Evolutionary conservation across 169 alveolate species (phyloP).

Genomic region (Eimeria acervulina): DNA sequence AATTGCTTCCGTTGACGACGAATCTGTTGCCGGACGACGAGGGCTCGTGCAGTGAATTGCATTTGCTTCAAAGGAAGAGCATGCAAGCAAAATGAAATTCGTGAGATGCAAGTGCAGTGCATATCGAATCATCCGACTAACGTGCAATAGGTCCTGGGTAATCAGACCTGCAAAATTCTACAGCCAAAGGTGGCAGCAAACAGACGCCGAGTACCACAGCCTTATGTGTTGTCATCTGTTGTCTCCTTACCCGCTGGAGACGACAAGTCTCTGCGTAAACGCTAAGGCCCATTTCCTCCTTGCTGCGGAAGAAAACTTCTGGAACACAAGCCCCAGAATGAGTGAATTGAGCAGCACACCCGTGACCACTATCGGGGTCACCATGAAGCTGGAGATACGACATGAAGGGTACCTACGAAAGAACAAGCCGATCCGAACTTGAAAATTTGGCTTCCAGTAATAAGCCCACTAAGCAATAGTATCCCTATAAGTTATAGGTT

Average conservation of each 20-base stretch:
- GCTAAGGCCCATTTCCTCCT: constrained; percentile 87
- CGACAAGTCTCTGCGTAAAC: constrained; percentile 80
- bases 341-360: constrained; percentile 86
- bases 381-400: constrained; percentile 83
- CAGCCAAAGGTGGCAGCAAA: background rate
- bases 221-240: background rate
- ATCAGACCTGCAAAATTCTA: background rate
- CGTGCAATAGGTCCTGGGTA: background rate
- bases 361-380: constrained; percentile 85
- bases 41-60: background rate
- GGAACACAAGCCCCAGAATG: constrained; percentile 86
- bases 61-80: background rate
- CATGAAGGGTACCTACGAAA: constrained; percentile 84
- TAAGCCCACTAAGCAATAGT: background rate
- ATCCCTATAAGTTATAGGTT: background rate
- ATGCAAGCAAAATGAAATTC: background rate
- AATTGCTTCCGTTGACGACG: background rate
- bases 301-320: constrained; percentile 87
- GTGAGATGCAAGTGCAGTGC: background rate
- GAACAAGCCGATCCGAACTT: background rate
- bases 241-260: constrained; percentile 63
- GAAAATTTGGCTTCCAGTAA: background rate
- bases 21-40: background rate
- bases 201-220: background rate
- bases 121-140: too few species aligned